Percentiles rank a stretch among this genome's conserved stretches.
Conservation (phyloP, 768 basidiomycete species). For the Phylloporus sp. region DNA sequence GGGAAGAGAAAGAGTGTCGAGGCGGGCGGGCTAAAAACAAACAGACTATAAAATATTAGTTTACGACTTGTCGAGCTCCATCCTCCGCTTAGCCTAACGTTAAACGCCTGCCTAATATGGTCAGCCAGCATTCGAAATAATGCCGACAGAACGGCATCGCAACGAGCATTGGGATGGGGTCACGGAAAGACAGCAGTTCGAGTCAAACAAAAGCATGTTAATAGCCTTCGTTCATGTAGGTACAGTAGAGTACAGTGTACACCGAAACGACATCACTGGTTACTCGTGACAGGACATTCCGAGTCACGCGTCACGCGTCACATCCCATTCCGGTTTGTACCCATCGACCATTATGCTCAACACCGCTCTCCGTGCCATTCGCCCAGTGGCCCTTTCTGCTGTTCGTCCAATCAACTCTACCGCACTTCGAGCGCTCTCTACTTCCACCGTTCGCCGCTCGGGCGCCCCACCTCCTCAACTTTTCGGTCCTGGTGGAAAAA, state of each 20-base stretch:
- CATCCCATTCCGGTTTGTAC: constrained; percentile 29
- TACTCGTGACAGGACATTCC: constrained; percentile 24
- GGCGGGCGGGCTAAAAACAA: constrained; percentile 18
- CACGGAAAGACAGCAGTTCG: background rate
- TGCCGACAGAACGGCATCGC: background rate
- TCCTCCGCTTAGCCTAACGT: constrained; percentile 20
- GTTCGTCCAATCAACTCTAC: constrained; percentile 20
- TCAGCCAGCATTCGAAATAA: background rate
- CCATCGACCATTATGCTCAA: constrained; percentile 26
- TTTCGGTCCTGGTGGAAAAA: constrained; percentile 67
- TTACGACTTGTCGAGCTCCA: too few species aligned
- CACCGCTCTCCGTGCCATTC: constrained; percentile 24
- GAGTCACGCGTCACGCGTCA: constrained; percentile 27
- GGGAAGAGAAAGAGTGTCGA: constrained; percentile 1
- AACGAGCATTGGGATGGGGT: too few species aligned
- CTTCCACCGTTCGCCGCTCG: constrained; percentile 51
- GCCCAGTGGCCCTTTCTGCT: constrained; percentile 23
- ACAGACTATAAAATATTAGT: too few species aligned
- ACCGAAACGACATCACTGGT: constrained; percentile 2
- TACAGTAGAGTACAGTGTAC: too few species aligned
- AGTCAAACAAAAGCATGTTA: too few species aligned
- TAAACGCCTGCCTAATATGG: constrained; percentile 30
- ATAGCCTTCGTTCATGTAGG: too few species aligned
- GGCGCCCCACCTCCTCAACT: constrained; percentile 61
- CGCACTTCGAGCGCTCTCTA: constrained; percentile 55